Evolutionary conservation across 2,329 filamentous ascomycete genomes (phyloP), one percentile per base, ranked within the genome.

Genomic region (Epichloe bromicola): DNA sequence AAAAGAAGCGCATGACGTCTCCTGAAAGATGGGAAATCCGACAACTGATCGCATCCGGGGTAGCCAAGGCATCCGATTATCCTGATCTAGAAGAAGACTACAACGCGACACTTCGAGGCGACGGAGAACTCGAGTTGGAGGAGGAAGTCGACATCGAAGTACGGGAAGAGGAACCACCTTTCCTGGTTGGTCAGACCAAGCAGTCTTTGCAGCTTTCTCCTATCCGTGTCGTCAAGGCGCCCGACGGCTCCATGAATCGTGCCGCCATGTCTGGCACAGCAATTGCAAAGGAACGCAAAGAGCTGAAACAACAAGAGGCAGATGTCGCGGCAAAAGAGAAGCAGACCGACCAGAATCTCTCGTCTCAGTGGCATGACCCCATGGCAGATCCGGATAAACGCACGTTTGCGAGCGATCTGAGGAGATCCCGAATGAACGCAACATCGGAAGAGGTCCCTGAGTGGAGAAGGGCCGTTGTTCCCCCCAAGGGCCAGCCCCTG

Each of bases 141-240:
- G 88, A 96, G 66, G 93, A 98, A 62, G 82, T 98, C 4, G 93
- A 98, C 60, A 98, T 98, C 56, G 93, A 98, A 67, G 87, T 98
- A 33, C 80, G 85, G 58, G 93, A 98, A 55, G 93, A 98, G 60
- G 93, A 98, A 61, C 94, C 93, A 0, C 93, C 93, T 0, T 98
- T 98, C 73, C 69, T 98, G 55, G 86, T 88, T 15, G 93, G 93
- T 4, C 94, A 98, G 66, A 98, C 93, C 0, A 96, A 96, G 63
- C 90, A 95, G 63, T 95, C 89, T 10, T 74, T 98, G 8, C 93
- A 98, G 62, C 71, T 98, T 4, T 96, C 90, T 2, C 93, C 93
- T 0, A 98, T 98, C 55, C 80, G 94, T 56, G 90, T 98, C 20
- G 88, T 98, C 59, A 97, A 97, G 68, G 93, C 93, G 1, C 94